Evolutionary conservation across 192 early-diverging fungal species (phyloP), one percentile per base, ranked within the genome.

Genomic region (Coemansia sp.): DNA sequence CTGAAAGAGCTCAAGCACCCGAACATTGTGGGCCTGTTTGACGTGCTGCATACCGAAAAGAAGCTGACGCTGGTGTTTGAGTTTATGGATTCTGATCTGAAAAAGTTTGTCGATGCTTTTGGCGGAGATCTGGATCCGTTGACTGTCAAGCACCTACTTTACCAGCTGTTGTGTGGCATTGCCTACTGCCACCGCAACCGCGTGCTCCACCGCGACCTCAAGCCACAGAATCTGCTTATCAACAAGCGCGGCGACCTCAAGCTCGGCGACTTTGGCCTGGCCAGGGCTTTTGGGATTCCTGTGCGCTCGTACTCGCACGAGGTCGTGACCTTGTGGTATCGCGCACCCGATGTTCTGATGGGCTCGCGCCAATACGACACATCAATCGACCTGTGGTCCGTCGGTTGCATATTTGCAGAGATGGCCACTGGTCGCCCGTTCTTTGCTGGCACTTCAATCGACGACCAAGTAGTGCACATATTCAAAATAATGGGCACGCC

Each of bases 51-150:
- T 74, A 98, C 95, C 14, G 96, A 98, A 73, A 94, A 95, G 84
- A 98, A 95, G 81, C 78, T 99, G 55, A 98, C 94, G 30, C 86
- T 98, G 58, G 95, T 99, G 27, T 99, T 98, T 85, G 98, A 98
- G 79, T 98, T 91, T 76, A 81, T 99, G 85, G 96, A 98, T 79
- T 94, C 94, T 50, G 98, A 98, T 78, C 82, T 98, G 75, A 99
- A 98, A 69, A 98, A 99, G 88, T 99, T 93, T 75, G 83, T 98
- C 74, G 96, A 98, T 78, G 87, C 86, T 3, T 91, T 88, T 64
- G 87, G 89, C 33, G 92, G 92, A 32, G 90, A 94, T 57, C 85
- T 93, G 63, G 92, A 94, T 55, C 74, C 84, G 17, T 53, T 82
- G 59, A 91, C 93, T 20, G 89, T 96, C 70, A 97, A 97, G 92